Evolutionary conservation across 2,329 filamentous ascomycete genomes (phyloP).

Genomic region (Colletotrichum echinochloae): DNA sequence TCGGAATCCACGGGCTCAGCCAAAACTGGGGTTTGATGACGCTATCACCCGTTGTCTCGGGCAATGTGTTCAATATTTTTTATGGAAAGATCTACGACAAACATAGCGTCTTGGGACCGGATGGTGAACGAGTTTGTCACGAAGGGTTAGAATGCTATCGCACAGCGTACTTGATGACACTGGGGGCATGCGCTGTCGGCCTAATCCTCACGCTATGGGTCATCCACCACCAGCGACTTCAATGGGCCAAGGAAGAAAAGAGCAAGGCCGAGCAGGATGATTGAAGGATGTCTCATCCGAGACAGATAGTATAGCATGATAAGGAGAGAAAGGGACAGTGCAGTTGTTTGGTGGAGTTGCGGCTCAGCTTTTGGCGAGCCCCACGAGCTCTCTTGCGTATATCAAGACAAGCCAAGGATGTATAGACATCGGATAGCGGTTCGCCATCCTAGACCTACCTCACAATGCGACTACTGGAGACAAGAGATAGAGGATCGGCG

Average conservation of each 20-base stretch:
- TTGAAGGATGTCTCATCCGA: conserved; percentile 35
- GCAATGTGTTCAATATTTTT: conserved; percentile 92
- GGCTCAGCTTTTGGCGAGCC: too few species aligned
- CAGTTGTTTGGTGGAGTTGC: not conserved
- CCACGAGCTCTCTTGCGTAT: not conserved
- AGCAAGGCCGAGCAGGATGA: conserved; percentile 55
- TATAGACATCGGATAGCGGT: not conserved
- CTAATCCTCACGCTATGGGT: conserved; percentile 77
- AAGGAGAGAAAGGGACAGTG: not conserved
- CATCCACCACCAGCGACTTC: conserved; percentile 69
- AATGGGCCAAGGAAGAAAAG: conserved; percentile 52
- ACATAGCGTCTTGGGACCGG: conserved; percentile 76
- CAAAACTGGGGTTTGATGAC: conserved; percentile 99
- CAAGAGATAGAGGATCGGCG: conserved; percentile 7
- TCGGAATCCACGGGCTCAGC: conserved; percentile 88
- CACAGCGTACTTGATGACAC: conserved; percentile 82
- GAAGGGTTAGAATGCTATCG: conserved; percentile 86
- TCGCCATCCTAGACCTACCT: not conserved
- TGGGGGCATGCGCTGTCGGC: conserved; percentile 77
- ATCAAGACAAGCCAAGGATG: not conserved
- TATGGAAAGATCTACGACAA: conserved; percentile 88
- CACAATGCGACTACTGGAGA: not conserved
- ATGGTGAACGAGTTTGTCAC: conserved; percentile 79
- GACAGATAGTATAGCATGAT: not conserved
- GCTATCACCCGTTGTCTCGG: conserved; percentile 85